Conservation (phyloP, 805 yeast species). For the Schizosaccharomyces octosporus region DNA sequence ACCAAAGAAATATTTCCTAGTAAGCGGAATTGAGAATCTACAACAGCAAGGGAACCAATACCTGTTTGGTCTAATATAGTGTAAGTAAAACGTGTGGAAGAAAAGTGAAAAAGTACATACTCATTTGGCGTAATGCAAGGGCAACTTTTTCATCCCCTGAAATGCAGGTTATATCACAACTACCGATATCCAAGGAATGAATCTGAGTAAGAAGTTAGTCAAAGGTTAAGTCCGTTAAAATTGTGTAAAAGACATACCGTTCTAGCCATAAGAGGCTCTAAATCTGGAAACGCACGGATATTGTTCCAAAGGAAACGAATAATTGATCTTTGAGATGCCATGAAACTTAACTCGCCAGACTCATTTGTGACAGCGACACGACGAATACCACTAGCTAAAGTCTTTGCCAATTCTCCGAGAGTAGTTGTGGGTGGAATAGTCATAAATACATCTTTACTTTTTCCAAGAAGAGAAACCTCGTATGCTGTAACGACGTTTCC, state of each 20-base stretch:
- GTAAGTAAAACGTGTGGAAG: background rate
- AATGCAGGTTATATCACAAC: conserved; percentile 47
- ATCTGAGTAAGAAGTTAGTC: background rate
- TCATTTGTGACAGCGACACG: conserved; percentile 17
- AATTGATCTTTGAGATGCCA: conserved; percentile 73
- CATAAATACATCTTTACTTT: conserved; percentile 62
- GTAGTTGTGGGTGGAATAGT: conserved; percentile 39
- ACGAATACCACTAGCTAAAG: conserved; percentile 87
- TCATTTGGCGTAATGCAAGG: conserved; percentile 67
- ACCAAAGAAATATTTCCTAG: conserved; percentile 86
- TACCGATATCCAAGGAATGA: conserved; percentile 46
- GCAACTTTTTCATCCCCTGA: conserved; percentile 69
- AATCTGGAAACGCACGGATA: conserved; percentile 58
- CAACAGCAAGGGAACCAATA: conserved; percentile 78
- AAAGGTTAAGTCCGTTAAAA: background rate
- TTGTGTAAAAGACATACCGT: conserved; percentile 21
- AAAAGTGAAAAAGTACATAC: background rate
- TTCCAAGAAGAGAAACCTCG: conserved; percentile 61
- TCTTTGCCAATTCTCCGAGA: conserved; percentile 52
- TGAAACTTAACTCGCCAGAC: conserved; percentile 22
- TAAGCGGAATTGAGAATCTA: conserved; percentile 49
- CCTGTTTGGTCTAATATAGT: conserved; percentile 32
- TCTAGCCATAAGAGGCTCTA: conserved; percentile 49
- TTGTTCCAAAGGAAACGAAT: conserved; percentile 77
- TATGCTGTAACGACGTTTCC: background rate